These are phyloP conservation scores for Yamadazyma tumulicola DNA, from an alignment of 805 yeast genomes.

Conservation along the genomic window DNA sequence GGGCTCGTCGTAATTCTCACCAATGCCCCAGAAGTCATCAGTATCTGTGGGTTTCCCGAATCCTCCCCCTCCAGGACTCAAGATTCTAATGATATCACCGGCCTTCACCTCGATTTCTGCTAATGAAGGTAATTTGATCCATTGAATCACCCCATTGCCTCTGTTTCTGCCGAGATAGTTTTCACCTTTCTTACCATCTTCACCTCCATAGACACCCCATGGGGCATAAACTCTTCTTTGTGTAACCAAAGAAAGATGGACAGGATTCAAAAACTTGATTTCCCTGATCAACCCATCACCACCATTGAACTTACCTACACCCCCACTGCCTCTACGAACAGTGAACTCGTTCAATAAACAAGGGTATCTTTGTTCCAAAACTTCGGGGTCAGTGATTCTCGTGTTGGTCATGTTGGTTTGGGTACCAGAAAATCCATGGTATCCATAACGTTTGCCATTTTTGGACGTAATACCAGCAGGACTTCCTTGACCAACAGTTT, in stretches of 20 bases:
- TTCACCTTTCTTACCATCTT: slow-evolving; percentile 34
- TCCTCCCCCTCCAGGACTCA: slow-evolving; percentile 88
- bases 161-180: slow-evolving; percentile 28
- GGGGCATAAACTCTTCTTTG: slow-evolving; percentile 18
- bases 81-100: slow-evolving; percentile 66
- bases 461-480: slow-evolving; percentile 16
- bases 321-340: slow-evolving; percentile 15
- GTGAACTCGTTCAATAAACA: slow-evolving; percentile 13
- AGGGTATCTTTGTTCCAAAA: slow-evolving; percentile 18
- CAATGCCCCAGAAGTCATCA: slow-evolving; percentile 14
- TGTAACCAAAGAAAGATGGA: slow-evolving; percentile 17
- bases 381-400: slow-evolving; percentile 18
- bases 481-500: slow-evolving; percentile 17
- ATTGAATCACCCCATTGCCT: slow-evolving; percentile 17
- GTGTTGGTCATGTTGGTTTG: slow-evolving; percentile 45
- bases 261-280: slow-evolving; percentile 14
- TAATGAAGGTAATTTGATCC: slow-evolving; percentile 48
- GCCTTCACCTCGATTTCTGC: slow-evolving; percentile 56
- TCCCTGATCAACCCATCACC: slow-evolving; percentile 20
- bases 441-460: slow-evolving; percentile 12
- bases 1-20: neutral
- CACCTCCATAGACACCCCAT: slow-evolving; percentile 30
- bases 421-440: slow-evolving; percentile 26
- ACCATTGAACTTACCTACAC: slow-evolving; percentile 17
- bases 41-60: slow-evolving; percentile 44